Evolutionary conservation across 2,329 filamentous ascomycete species (phyloP), one percentile per base, ranked within the genome.

Genomic region (Elsinoe perseae): DNA sequence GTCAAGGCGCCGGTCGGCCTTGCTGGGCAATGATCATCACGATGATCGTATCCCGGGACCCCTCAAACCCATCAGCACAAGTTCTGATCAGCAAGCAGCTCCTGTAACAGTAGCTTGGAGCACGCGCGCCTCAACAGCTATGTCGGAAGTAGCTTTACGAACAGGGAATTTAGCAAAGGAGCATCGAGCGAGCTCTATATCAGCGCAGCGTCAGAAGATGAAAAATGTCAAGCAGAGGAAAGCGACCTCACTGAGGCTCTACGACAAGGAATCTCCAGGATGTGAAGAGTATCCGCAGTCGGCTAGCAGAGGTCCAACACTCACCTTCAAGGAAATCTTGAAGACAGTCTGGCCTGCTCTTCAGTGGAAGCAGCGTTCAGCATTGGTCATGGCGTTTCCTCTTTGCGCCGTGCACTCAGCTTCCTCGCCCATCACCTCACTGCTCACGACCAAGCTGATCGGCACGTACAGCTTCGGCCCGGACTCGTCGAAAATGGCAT

Each of bases 381-480:
- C 80, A 10, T 71, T 95, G 0, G 25, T 85, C 0, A 55, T 80
- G 1, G 88, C 84, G 1, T 70, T 89, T 8, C n/a, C 80, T 0
- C 76, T 79, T 43, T 82, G 85, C 27, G 63, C 86, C 1, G 63
- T 85, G 0, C 83, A 87, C 46, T 85, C 87, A 2, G 80, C 77
- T 2, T 77, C 80, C 23, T 87, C 85, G 0, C 87, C 90, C 0
- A 73, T 81, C 0, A 96, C 96, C 63, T 85, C 89, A 0, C 89
- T 80, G 66, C 75, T 86, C 7, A 84, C 95, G 52, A 81, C 89
- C 0, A 81, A 84, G 56, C 77, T 96, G 0, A 77, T 95, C 0
- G 72, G 75, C 1, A 84, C 84, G 0, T 89, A 93, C 66, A 88
- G 85, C 69, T 68, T 79, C 0, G 64, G 75, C 0, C 69, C 69